Percentiles rank a stretch among this genome's conserved stretches.
These are phyloP conservation scores for Diutina scorzettiae DNA, from an alignment of 1,139 yeast species.

Conservation along the genomic window DNA sequence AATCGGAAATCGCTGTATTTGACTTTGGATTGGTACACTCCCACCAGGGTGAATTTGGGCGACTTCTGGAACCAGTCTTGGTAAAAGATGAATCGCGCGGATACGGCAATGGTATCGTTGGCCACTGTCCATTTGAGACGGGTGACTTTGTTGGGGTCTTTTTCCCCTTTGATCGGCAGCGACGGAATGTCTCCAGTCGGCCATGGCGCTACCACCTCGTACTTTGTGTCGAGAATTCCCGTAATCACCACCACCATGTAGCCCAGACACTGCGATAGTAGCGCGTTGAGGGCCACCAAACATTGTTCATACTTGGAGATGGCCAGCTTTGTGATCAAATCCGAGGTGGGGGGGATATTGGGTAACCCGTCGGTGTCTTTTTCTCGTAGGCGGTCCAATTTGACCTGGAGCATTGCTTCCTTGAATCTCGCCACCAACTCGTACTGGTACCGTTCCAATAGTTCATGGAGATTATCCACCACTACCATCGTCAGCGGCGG, in stretches of 20 bases:
- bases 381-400: no score
- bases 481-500: neutral
- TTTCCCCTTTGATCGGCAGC: neutral
- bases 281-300: neutral
- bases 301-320: neutral
- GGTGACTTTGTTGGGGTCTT: neutral
- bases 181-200: neutral
- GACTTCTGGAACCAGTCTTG: constrained; percentile 3
- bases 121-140: neutral
- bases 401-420: neutral
- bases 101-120: neutral
- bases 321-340: constrained; percentile 2
- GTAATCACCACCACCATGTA: neutral
- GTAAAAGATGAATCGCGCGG: neutral
- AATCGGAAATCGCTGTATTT: neutral
- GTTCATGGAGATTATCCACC: constrained; percentile 2
- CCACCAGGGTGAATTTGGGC: neutral
- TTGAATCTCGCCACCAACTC: neutral
- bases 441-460: neutral
- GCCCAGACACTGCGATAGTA: neutral
- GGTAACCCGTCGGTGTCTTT: neutral
- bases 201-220: neutral
- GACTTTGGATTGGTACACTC: neutral
- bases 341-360: neutral
- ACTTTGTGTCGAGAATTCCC: neutral